These are phyloP conservation scores for Aspergillus proliferans DNA, from an alignment of 2,329 filamentous ascomycete species.

Conservation along the genomic window DNA sequence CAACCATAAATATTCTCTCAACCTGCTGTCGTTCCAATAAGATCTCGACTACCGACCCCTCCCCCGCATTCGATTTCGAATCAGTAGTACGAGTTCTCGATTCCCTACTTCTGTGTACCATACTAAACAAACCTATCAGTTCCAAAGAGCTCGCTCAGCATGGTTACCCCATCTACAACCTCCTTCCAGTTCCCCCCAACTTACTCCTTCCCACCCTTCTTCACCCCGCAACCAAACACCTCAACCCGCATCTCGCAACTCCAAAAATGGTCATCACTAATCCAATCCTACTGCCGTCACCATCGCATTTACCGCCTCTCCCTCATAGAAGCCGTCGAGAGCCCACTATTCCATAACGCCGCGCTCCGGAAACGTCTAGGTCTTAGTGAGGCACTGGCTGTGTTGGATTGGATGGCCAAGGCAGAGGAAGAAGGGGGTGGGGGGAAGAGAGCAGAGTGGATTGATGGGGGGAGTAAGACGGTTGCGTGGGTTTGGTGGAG, in stretches of 20 bases:
- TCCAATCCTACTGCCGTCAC: conserved; percentile 76
- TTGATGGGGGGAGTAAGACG: conserved; percentile 46
- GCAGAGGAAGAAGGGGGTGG: conserved; percentile 41
- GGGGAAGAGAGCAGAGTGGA: conserved; percentile 54
- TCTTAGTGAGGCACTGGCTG: conserved; percentile 46
- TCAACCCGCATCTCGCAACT: conserved; percentile 49
- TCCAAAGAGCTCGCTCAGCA: background rate
- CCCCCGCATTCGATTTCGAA: background rate
- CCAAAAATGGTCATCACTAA: conserved; percentile 76
- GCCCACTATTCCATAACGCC: conserved; percentile 52
- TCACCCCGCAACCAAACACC: conserved; percentile 43
- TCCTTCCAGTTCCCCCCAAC: conserved; percentile 36
- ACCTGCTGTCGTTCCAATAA: too few species aligned
- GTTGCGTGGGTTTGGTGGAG: conserved; percentile 76
- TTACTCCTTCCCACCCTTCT: conserved; percentile 50
- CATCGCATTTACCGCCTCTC: conserved; percentile 71
- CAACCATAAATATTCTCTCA: too few species aligned
- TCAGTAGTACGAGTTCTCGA: background rate
- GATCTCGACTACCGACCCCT: background rate
- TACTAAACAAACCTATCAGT: too few species aligned
- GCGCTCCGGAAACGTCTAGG: conserved; percentile 41
- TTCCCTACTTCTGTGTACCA: too few species aligned
- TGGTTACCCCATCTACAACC: conserved; percentile 1
- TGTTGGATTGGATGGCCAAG: conserved; percentile 53
- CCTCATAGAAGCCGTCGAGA: conserved; percentile 55